phyloP scores from a whole-genome alignment of 2,329 filamentous ascomycete genomes.

The Penicillium sp. region DNA sequence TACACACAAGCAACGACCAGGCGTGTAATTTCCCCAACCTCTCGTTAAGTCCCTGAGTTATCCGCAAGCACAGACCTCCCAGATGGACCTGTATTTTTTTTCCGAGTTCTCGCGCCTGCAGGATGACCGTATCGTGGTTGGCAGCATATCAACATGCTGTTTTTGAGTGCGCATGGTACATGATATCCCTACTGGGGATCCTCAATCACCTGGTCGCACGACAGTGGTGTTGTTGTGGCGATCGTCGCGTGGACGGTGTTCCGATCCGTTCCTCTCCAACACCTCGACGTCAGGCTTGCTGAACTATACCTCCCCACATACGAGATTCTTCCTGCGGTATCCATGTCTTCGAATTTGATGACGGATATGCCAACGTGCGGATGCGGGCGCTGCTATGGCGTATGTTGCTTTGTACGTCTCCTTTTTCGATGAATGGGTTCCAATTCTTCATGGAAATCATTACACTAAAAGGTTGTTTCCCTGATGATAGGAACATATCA shows the following conservation, averaged over 20 bases:
- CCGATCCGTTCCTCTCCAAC: not conserved
- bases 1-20: not conserved
- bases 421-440: not conserved
- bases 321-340: not conserved
- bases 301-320: not conserved
- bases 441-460: not conserved
- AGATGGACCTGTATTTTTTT: constrained; percentile 7
- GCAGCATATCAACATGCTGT: not conserved
- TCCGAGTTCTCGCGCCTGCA: not conserved
- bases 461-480: not conserved
- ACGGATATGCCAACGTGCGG: not conserved
- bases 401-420: not conserved
- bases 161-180: not conserved
- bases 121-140: not conserved
- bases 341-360: not conserved
- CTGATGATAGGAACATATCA: not conserved
- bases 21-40: not conserved
- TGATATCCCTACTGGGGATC: not conserved
- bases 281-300: not conserved
- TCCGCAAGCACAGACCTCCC: constrained; percentile 15
- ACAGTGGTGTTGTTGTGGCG: not conserved
- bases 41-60: constrained; percentile 10
- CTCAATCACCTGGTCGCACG: not conserved
- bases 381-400: no score
- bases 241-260: not conserved